A percentile compares a stretch with the other conserved stretches of the same genome.
Conservation (phyloP, 2,329 filamentous ascomycete species). For the Botrytis fragariae region DNA sequence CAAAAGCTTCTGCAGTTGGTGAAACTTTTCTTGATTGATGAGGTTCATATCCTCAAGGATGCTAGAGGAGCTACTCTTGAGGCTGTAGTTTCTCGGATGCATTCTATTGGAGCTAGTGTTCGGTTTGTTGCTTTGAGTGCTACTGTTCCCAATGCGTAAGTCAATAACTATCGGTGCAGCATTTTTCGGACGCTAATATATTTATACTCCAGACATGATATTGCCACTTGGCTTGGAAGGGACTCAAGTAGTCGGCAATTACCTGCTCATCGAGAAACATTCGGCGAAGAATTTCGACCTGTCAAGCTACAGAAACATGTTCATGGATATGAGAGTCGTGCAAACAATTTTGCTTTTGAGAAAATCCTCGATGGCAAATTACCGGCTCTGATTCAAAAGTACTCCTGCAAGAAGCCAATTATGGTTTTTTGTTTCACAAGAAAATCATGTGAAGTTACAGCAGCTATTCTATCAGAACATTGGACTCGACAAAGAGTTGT, state of each 20-base stretch:
- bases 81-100: slow-evolving; percentile 84
- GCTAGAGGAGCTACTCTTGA: slow-evolving; percentile 75
- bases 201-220: slow-evolving; percentile 51
- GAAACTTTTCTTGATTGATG: slow-evolving; percentile 79
- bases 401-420: slow-evolving; percentile 70
- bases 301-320: slow-evolving; percentile 76
- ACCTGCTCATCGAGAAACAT: slow-evolving; percentile 66
- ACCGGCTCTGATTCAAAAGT: slow-evolving; percentile 61
- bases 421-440: slow-evolving; percentile 82
- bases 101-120: slow-evolving; percentile 70
- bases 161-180: no score
- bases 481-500: slow-evolving; percentile 54
- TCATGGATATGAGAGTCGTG: slow-evolving; percentile 60
- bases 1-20: slow-evolving; percentile 70
- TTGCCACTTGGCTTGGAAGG: slow-evolving; percentile 75
- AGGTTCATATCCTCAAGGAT: slow-evolving; percentile 84
- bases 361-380: slow-evolving; percentile 65
- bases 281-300: slow-evolving; percentile 77
- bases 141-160: slow-evolving; percentile 71
- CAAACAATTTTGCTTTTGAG: slow-evolving; percentile 77
- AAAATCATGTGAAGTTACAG: slow-evolving; percentile 66
- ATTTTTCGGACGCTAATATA: neutral
- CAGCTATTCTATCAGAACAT: slow-evolving; percentile 62
- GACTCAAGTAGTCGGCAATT: slow-evolving; percentile 56
- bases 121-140: slow-evolving; percentile 81